Base-by-base conservation (phyloP, 1,139 yeast genomes). In the Candida frijolesensis region DNA sequence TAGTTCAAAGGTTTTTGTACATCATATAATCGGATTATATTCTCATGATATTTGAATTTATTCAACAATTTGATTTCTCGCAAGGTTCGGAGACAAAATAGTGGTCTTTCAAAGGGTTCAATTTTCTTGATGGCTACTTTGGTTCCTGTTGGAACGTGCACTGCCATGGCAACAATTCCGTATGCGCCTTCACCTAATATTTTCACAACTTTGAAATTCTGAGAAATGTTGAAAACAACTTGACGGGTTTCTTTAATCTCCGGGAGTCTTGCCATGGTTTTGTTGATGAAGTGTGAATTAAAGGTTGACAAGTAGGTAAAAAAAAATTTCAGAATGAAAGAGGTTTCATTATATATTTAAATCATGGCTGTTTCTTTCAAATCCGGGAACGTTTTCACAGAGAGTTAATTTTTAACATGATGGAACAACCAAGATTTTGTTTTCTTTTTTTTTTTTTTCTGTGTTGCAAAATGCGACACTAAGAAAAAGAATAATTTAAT, bases 141-240 rank as follows among this genome's bases (percentile, higher is more conserved):
- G 57, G 89, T 95, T 53, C 87, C 85, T 7, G 96, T 82, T 4
- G 98, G 97, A 60, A 83, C 82, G 69, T 94, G 96, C 15, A 87
- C 71, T 0, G 98, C 99, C 25, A 96, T 85, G 63, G 98, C 92
- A 18, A 94, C 99, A 14, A 94, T 83, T 4, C 99, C 99, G 63
- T 94, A 94, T 1, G 99, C 99, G n/a, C 99, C 99, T 67, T 92
- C 97, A 6, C 99, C 99, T 12, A 90, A 89, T 15, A 92, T 83
- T 60, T 89, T 53, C 42, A 85, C 75, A 46, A 92, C 84, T 66
- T 89, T 90, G 67, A 92, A 92, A 62, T 89, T 90, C 52, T 89
- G 89, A 42, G 95, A 86, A 25, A 94, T 95, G 63, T 91, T 90
- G 73, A 92, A 92, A 16, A 92, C 80, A 48, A 88, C 82, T 54